Base-by-base conservation (phyloP, 2,329 filamentous ascomycete genomes). In the Aspergillus sp. region DNA sequence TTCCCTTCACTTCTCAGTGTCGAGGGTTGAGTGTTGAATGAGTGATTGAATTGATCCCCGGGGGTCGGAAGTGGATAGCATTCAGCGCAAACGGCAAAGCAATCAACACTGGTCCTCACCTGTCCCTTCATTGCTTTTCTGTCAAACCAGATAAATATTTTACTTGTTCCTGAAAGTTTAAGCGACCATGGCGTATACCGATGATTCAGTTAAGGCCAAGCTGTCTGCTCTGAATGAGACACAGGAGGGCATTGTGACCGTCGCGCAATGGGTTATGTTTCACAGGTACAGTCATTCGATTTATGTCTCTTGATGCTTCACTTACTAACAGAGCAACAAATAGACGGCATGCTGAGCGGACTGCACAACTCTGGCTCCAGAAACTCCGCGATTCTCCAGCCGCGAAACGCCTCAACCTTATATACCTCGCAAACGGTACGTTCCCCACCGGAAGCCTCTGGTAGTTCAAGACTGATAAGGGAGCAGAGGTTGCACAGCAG, bases 221-320 rank as follows among this genome's bases (percentile, higher is more conserved):
- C 88, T 99, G 54, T 96, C 93, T 33, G 91, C 92, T 43, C 85
- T 99, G 62, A 97, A 96, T 76, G 96, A 99, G 78, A 96, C 92
- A 11, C 93, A 99, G 74, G 95, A 99, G 73, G 96, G 92, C 77
- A 98, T 99, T 70, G 86, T 96, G 60, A 93, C 91, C 37, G 93
- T 96, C 62, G 92, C 95, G 57, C 93, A 98, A 86, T 99, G 96
- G 96, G 95, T 99, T 61, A 96, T 99, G 89, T 99, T 99, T 74
- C 93, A 99, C 78, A 89, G 92, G 92, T 96, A 56, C 54, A 45
- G 48, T 39, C 37, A 19, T 23, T 11, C 19, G n/a, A 11, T 7
- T 15, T 44, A 33, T 21, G 14, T 40, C 12, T 19, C 24, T 21
- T 54, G 24, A 33, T 6, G 24, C 19, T 46, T 39, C 51, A 40